phyloP scores from a whole-genome alignment of 106 monocot species.

The Amphibolis antarctica region DNA sequence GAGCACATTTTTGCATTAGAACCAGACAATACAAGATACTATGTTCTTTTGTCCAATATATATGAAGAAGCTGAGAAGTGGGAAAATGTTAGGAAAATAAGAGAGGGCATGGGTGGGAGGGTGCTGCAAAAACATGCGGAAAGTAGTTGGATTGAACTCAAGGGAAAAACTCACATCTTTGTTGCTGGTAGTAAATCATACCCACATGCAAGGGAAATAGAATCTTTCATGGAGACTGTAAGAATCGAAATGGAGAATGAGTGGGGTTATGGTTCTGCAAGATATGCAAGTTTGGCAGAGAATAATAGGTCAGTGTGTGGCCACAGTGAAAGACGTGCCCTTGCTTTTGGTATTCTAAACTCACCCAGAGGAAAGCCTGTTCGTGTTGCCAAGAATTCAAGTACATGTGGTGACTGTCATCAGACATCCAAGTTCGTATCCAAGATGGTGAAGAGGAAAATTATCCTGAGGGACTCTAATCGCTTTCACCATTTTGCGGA shows the following conservation, averaged over 20 bases:
- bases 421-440: constrained; percentile 47
- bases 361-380: constrained; percentile 28
- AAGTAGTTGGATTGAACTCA: constrained; percentile 65
- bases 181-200: not conserved
- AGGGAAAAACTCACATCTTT: constrained; percentile 10
- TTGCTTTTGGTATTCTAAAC: constrained; percentile 58
- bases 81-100: constrained; percentile 45
- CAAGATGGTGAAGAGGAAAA: constrained; percentile 42
- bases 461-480: constrained; percentile 59
- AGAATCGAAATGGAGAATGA: not conserved
- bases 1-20: constrained; percentile 58
- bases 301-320: not conserved
- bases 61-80: constrained; percentile 61
- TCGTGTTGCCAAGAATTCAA: constrained; percentile 62
- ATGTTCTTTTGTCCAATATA: constrained; percentile 59
- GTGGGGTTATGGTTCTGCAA: not conserved
- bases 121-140: constrained; percentile 27
- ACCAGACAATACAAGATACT: constrained; percentile 60
- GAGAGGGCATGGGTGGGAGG: constrained; percentile 23
- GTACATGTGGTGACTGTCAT: constrained; percentile 78
- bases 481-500: constrained; percentile 64
- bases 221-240: not conserved
- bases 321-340: constrained; percentile 64
- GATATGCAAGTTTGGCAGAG: not conserved
- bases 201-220: not conserved